Evolutionary conservation across 2,329 filamentous ascomycete species (phyloP).

Genomic region (Endoconidiophora polonica): DNA sequence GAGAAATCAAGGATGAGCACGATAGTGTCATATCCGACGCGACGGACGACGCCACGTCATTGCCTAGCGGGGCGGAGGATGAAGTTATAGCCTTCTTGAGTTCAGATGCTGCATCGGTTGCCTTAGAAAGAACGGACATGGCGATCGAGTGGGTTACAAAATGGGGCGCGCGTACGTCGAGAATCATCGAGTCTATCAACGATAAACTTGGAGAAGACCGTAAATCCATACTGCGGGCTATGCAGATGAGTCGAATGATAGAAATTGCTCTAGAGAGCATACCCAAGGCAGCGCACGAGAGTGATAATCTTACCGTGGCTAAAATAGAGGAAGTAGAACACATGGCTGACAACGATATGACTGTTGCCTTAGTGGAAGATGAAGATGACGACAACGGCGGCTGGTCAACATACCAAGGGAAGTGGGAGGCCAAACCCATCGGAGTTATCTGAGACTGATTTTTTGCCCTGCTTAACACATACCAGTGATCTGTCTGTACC

Average conservation of each 20-base stretch:
- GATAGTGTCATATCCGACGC: too few species aligned
- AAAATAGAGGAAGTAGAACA: constrained; percentile 27
- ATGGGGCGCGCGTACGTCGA: constrained; percentile 21
- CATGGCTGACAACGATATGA: constrained; percentile 14
- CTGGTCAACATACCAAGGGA: constrained; percentile 9
- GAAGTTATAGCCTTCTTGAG: background rate
- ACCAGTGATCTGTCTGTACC: background rate
- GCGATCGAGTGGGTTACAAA: constrained; percentile 19
- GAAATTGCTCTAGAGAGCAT: constrained; percentile 16
- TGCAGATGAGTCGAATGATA: constrained; percentile 28
- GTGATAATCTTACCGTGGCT: constrained; percentile 20
- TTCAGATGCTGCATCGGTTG: constrained; percentile 1
- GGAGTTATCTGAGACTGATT: constrained; percentile 9
- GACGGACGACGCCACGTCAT: background rate
- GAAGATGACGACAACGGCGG: constrained; percentile 9
- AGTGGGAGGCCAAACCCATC: constrained; percentile 14
- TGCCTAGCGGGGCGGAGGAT: constrained; percentile 3
- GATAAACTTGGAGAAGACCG: constrained; percentile 26
- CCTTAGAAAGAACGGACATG: constrained; percentile 17
- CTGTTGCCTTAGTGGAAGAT: constrained; percentile 18
- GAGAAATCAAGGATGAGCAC: too few species aligned
- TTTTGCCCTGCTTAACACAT: too few species aligned
- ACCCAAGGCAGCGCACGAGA: background rate
- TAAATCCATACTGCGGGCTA: constrained; percentile 26
- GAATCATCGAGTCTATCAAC: constrained; percentile 24